Percentiles rank a stretch among this genome's conserved stretches.
phyloP scores from a whole-genome alignment of 495 filamentous ascomycete species.

The Podospora comata region DNA sequence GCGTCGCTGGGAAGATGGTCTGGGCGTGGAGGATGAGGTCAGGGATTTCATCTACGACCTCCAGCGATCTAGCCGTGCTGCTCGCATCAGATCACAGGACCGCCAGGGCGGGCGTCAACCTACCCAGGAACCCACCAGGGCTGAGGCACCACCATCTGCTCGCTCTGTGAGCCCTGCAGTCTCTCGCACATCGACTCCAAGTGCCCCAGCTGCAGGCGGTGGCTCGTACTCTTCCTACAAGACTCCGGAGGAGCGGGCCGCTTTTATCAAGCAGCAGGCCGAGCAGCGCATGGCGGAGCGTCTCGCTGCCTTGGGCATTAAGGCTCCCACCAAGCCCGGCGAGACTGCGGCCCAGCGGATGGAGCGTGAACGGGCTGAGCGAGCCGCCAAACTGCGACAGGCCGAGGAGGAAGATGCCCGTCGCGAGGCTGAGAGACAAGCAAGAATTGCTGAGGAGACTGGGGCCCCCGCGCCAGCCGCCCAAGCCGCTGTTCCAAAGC shows the following conservation, averaged over 20 bases:
- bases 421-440: constrained; percentile 82
- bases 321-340: constrained; percentile 64
- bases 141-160: constrained; percentile 39
- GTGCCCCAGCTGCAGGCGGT: constrained; percentile 39
- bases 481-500: constrained; percentile 42
- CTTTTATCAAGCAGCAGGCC: constrained; percentile 94
- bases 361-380: constrained; percentile 83
- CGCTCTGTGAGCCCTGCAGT: constrained; percentile 41
- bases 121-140: constrained; percentile 45
- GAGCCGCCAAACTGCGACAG: constrained; percentile 77
- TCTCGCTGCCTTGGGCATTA: constrained; percentile 88
- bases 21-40: constrained; percentile 94
- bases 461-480: constrained; percentile 56
- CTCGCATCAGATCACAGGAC: constrained; percentile 70
- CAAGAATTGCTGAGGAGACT: constrained; percentile 78
- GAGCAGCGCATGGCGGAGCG: constrained; percentile 98
- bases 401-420: constrained; percentile 95
- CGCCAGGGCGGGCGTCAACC: constrained; percentile 44
- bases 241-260: constrained; percentile 87
- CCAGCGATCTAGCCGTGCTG: constrained; percentile 74
- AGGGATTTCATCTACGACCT: constrained; percentile 97
- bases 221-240: constrained; percentile 75
- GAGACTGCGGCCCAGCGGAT: constrained; percentile 80
- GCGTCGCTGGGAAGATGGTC: constrained; percentile 91
- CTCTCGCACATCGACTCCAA: constrained; percentile 45